Conservation (phyloP, 2,329 filamentous ascomycete species). For the Calonectria pauciramosa region DNA sequence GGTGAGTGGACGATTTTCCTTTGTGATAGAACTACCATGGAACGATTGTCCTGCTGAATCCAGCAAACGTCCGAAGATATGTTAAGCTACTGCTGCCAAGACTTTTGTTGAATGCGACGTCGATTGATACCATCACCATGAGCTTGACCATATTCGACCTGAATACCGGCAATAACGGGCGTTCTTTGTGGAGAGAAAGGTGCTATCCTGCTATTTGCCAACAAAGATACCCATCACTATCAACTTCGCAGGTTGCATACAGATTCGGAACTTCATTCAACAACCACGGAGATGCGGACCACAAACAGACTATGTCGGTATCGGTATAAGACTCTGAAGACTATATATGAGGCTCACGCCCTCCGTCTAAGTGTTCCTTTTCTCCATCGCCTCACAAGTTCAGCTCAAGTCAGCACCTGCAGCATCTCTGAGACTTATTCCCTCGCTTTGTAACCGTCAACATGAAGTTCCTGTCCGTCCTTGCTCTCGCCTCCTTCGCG, state of each 20-base stretch:
- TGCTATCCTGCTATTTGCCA: background rate
- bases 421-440: background rate
- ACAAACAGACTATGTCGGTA: background rate
- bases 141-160: background rate
- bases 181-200: background rate
- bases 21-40: background rate
- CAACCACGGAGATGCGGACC: background rate
- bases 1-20: too few species aligned
- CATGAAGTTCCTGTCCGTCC: slow-evolving; percentile 45
- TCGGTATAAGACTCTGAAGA: background rate
- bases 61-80: background rate
- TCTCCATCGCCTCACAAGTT: background rate
- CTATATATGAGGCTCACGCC: background rate
- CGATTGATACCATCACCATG: background rate
- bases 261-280: background rate
- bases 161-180: background rate
- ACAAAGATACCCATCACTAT: background rate
- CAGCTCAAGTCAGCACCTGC: background rate
- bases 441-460: slow-evolving; percentile 10
- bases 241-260: background rate
- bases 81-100: background rate
- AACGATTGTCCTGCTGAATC: background rate
- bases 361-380: background rate
- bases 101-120: background rate
- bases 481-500: slow-evolving; percentile 44